Evolutionary conservation across 805 yeast species (phyloP).

Genomic region (Cyberlindnera veronae): DNA sequence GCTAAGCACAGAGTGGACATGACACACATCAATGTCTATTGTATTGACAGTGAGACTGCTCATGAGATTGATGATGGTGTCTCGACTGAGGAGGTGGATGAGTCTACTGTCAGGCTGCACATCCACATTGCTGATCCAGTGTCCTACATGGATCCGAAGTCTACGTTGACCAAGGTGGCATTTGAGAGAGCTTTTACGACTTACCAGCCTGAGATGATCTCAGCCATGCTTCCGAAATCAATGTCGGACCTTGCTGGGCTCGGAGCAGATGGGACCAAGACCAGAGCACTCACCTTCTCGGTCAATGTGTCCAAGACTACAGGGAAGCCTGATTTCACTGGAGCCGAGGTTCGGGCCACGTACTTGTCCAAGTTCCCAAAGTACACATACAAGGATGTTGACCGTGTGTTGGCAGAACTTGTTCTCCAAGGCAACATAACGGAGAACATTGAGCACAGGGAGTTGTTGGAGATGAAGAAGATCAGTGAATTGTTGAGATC

Average conservation of each 20-base stretch:
- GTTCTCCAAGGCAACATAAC: constrained; percentile 3
- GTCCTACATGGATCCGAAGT: constrained; percentile 44
- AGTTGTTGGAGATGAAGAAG: constrained; percentile 34
- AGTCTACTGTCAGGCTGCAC: constrained; percentile 42
- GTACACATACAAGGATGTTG: constrained; percentile 63
- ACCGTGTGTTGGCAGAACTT: constrained; percentile 37
- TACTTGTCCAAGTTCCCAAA: constrained; percentile 43
- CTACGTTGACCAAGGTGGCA: constrained; percentile 49
- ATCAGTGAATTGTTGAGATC: constrained; percentile 31
- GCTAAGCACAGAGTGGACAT: constrained; percentile 37
- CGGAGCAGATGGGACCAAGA: constrained; percentile 37
- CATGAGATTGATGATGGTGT: constrained; percentile 95
- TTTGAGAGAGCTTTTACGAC: constrained; percentile 59
- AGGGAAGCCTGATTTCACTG: constrained; percentile 20
- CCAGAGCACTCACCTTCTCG: constrained; percentile 49
- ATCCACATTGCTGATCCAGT: constrained; percentile 89
- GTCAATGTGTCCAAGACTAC: constrained; percentile 29
- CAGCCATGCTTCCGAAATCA: constrained; percentile 66
- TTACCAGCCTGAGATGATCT: constrained; percentile 64
- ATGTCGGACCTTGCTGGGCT: constrained; percentile 51
- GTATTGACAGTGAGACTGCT: constrained; percentile 79
- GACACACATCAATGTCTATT: constrained; percentile 54
- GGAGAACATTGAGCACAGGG: constrained; percentile 21
- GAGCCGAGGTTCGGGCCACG: constrained; percentile 39
- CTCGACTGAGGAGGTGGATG: constrained; percentile 43